A percentile compares a stretch with the other conserved stretches of the same genome.
These are phyloP conservation scores for Colletotrichum tabaci DNA, from an alignment of 2,329 filamentous ascomycete species.

Conservation along the genomic window DNA sequence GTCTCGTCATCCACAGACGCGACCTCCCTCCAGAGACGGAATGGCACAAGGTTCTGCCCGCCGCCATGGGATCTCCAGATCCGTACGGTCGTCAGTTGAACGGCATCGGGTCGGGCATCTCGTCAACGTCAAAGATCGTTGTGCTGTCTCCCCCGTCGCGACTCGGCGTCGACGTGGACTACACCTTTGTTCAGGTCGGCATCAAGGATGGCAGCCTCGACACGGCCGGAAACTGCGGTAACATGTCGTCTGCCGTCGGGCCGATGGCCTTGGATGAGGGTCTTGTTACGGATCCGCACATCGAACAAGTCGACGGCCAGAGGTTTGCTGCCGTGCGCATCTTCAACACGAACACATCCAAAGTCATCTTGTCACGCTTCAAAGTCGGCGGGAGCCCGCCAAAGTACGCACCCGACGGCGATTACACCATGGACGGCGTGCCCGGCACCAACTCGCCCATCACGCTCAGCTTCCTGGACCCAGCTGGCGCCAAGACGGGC, in stretches of 20 bases:
- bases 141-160: conserved; percentile 63
- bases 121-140: conserved; percentile 67
- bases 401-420: conserved; percentile 50
- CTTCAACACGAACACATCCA: conserved; percentile 52
- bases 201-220: conserved; percentile 69
- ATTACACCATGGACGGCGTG: conserved; percentile 58
- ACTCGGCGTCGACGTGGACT: conserved; percentile 67
- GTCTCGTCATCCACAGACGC: conserved; percentile 51
- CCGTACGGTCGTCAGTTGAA: conserved; percentile 43
- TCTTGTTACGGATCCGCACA: conserved; percentile 51
- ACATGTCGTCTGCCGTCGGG: conserved; percentile 71
- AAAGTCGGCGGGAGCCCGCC: conserved; percentile 47
- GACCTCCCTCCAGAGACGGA: conserved; percentile 54
- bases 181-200: conserved; percentile 73
- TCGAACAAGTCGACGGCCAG: conserved; percentile 26
- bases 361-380: conserved; percentile 56
- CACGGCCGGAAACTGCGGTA: conserved; percentile 73
- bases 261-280: conserved; percentile 70
- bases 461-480: conserved; percentile 55
- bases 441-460: conserved; percentile 54
- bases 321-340: conserved; percentile 45
- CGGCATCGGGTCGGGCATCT: conserved; percentile 41
- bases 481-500: conserved; percentile 59
- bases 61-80: conserved; percentile 49
- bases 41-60: conserved; percentile 50